These are phyloP conservation scores for Claviceps maximensis DNA, from an alignment of 2,329 filamentous ascomycete species.

Conservation along the genomic window DNA sequence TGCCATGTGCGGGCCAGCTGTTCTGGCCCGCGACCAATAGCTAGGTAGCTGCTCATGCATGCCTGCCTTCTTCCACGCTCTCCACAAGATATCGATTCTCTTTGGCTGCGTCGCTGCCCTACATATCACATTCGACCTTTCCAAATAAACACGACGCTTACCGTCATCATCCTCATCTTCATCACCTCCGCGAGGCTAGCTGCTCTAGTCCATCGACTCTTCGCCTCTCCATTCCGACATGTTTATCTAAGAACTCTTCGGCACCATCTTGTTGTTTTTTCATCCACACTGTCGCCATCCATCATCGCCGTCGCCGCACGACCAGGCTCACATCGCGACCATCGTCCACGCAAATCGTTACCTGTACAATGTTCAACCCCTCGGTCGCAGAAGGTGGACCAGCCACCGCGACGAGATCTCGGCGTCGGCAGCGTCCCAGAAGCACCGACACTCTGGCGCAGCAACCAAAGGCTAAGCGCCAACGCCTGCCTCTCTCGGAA, in stretches of 20 bases:
- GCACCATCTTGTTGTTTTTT: background rate
- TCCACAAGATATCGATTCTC: conserved; percentile 6
- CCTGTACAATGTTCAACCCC: conserved; percentile 44
- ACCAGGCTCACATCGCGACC: conserved; percentile 1
- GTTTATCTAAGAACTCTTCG: conserved; percentile 4
- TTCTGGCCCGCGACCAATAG: conserved; percentile 19
- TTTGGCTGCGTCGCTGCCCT: conserved; percentile 7
- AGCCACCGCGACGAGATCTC: conserved; percentile 44
- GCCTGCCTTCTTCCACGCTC: conserved; percentile 7
- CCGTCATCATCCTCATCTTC: background rate
- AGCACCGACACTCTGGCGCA: conserved; percentile 40
- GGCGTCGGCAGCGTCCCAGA: conserved; percentile 46
- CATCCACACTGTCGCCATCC: background rate
- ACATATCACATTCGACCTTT: conserved; percentile 1
- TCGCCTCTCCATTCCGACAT: conserved; percentile 6
- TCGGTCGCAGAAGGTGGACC: conserved; percentile 37
- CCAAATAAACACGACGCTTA: background rate
- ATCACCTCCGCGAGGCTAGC: background rate
- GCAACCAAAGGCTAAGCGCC: conserved; percentile 51
- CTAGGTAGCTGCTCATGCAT: background rate
- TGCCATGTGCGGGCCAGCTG: conserved; percentile 10
- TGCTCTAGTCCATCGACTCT: conserved; percentile 2
- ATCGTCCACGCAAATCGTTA: conserved; percentile 1
- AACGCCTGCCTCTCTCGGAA: conserved; percentile 43
- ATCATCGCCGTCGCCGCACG: background rate